These are phyloP conservation scores for Malassezia nana DNA, from an alignment of 1,284 basidiomycete genomes.

Conservation along the genomic window DNA sequence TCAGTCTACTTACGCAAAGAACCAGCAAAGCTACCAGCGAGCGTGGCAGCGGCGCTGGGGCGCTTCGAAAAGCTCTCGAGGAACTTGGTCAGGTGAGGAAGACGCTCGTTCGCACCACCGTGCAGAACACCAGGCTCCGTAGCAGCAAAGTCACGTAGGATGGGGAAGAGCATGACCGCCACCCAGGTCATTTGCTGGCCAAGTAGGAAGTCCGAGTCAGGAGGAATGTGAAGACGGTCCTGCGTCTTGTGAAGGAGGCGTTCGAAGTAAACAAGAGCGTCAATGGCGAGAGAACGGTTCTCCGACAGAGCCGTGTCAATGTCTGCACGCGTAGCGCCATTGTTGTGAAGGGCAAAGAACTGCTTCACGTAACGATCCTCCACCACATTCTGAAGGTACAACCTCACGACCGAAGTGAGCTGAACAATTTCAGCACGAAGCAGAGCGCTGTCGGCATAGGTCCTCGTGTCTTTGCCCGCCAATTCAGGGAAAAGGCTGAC, in stretches of 20 bases:
- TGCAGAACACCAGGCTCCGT: constrained; percentile 6
- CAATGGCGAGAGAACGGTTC: neutral
- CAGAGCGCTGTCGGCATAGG: constrained; percentile 1
- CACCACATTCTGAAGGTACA: constrained; percentile 4
- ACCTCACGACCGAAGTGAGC: neutral
- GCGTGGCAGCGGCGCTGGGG: constrained; percentile 6
- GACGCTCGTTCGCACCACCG: neutral
- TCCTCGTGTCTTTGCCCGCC: neutral
- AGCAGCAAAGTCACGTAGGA: constrained; percentile 16
- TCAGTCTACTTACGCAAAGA: constrained; percentile 3
- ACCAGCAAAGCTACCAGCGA: constrained; percentile 6
- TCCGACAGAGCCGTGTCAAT: constrained; percentile 10
- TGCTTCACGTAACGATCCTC: constrained; percentile 16
- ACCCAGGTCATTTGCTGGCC: constrained; percentile 7
- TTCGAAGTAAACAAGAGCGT: constrained; percentile 12
- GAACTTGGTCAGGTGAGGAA: constrained; percentile 14
- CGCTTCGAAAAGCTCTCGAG: constrained; percentile 8
- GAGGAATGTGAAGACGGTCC: neutral
- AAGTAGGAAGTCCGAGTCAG: constrained; percentile 2
- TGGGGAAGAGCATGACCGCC: constrained; percentile 16
- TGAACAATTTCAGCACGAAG: constrained; percentile 8
- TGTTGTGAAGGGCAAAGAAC: constrained; percentile 18
- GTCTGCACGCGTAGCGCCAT: constrained; percentile 11
- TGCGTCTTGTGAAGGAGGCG: constrained; percentile 1
- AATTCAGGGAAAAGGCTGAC: constrained; percentile 5